Percentiles rank a stretch among this genome's conserved stretches.
Evolutionary conservation across 176 grass and related monocot species (phyloP).

Genomic region (Pontederia paniculata): DNA sequence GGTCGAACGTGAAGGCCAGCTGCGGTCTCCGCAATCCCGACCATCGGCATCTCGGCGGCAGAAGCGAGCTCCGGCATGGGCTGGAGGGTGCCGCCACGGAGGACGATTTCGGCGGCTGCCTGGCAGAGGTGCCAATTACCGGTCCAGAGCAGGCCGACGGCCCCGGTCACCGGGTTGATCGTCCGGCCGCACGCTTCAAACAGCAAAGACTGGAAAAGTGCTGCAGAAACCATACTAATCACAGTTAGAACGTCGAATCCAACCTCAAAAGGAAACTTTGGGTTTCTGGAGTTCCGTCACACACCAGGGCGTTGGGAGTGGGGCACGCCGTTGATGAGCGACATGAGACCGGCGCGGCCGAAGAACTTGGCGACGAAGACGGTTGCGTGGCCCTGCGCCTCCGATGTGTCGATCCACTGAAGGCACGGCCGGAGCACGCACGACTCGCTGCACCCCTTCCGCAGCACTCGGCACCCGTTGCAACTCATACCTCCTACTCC

Average conservation of each 20-base stretch:
- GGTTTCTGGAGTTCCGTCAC: not conserved
- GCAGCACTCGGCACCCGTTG: no score
- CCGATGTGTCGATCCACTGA: conserved; percentile 63
- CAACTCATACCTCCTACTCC: conserved; percentile 57
- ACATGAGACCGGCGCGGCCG: conserved; percentile 76
- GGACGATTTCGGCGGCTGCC: no score
- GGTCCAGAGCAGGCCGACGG: conserved; percentile 13
- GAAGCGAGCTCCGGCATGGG: no score
- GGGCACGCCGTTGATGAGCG: conserved; percentile 52
- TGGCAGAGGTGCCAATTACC: no score
- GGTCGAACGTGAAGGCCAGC: no score
- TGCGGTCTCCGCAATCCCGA: no score
- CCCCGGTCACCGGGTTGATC: conserved; percentile 72
- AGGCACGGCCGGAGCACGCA: conserved; percentile 67
- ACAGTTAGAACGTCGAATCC: not conserved
- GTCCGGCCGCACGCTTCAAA: conserved; percentile 75
- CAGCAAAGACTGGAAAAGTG: conserved; percentile 52
- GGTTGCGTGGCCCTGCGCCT: conserved; percentile 73
- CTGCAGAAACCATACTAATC: conserved; percentile 15
- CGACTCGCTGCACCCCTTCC: conserved; percentile 76
- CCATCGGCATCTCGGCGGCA: no score
- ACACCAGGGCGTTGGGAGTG: conserved; percentile 44
- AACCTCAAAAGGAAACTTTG: not conserved
- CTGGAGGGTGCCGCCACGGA: no score
- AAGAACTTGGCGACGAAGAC: no score